Base-by-base conservation (phyloP, 371 early-diverging fungal species). In the Syncephalis plumigaleata region DNA sequence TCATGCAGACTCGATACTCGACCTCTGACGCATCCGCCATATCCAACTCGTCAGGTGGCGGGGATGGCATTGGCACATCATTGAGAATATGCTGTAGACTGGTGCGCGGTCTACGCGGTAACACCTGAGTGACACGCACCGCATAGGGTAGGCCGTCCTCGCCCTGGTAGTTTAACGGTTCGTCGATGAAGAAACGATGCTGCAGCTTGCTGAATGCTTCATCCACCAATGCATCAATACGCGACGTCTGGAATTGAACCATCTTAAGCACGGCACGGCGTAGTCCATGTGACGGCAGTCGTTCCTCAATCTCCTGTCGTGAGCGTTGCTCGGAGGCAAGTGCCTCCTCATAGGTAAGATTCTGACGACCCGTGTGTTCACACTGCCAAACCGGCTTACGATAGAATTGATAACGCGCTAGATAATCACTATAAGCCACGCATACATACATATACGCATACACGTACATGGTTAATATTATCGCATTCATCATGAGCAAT, bases 381-480 rank as follows among this genome's bases (percentile, higher is more conserved):
- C 48, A 48, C 27, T 48, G 48, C 48, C 48, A 48, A 18, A 40
- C 8, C 27, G 40, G 15, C 24, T 25, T 39, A 2, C 42, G 24
- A 40, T 48, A 48, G 0, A 48, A 24, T 9, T 39, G 26, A 16
- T 26, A 40, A 25, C 40, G 39, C 13, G 22, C 27, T 15, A 48
- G 27, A 40, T 48, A 48, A 15, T 48, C 48, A 11, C 48, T 48
- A 21, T n/a, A 20, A n/a, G n/a, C n/a, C n/a, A n/a, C n/a, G n/a
- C n/a, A n/a, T n/a, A n/a, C n/a, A n/a, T n/a, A n/a, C n/a, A n/a
- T n/a, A n/a, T n/a, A n/a, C n/a, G n/a, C n/a, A n/a, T n/a, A n/a
- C n/a, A n/a, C n/a, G n/a, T n/a, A n/a, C n/a, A n/a, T n/a, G n/a
- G n/a, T n/a, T n/a, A n/a, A n/a, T n/a, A n/a, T n/a, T n/a, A n/a